Conservation (phyloP, 2,329 filamentous ascomycete genomes). For the Aspergillus sp. region DNA sequence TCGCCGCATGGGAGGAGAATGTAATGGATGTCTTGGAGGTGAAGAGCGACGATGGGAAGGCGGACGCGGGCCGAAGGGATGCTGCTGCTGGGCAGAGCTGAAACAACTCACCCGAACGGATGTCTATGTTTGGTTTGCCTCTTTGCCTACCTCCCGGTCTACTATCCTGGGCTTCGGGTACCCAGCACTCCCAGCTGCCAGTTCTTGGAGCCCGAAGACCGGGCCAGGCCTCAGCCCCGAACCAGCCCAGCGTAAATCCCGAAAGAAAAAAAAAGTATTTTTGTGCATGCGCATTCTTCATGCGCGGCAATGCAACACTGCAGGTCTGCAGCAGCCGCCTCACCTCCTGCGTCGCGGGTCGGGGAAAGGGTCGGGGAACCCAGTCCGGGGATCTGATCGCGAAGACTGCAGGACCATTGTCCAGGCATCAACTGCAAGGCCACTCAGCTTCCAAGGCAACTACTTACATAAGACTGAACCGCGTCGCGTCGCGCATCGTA, state of each 20-base stretch:
- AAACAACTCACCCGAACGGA: background rate
- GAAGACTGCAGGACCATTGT: background rate
- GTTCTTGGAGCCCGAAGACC: too few species aligned
- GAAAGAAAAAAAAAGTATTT: background rate
- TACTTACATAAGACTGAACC: background rate
- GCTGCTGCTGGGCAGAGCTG: background rate
- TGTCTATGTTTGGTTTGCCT: too few species aligned
- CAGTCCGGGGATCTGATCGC: background rate
- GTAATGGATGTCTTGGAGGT: slow-evolving; percentile 36
- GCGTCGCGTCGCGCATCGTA: background rate
- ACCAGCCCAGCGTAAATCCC: background rate
- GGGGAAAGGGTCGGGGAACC: background rate
- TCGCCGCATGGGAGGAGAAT: slow-evolving; percentile 40
- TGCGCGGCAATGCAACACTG: background rate
- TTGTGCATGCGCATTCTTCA: slow-evolving; percentile 6
- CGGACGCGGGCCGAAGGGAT: background rate
- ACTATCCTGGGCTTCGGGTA: background rate
- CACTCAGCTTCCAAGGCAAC: background rate
- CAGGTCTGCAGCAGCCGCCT: background rate
- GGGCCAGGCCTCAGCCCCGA: background rate
- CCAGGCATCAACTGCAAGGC: slow-evolving; percentile 1
- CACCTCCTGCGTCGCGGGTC: background rate
- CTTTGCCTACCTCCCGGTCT: background rate
- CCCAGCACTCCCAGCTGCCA: background rate
- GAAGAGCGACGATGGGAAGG: slow-evolving; percentile 23